These are phyloP conservation scores for Deinandra increscens DNA, from an alignment of 129 eudicot species.

Conservation along the genomic window DNA sequence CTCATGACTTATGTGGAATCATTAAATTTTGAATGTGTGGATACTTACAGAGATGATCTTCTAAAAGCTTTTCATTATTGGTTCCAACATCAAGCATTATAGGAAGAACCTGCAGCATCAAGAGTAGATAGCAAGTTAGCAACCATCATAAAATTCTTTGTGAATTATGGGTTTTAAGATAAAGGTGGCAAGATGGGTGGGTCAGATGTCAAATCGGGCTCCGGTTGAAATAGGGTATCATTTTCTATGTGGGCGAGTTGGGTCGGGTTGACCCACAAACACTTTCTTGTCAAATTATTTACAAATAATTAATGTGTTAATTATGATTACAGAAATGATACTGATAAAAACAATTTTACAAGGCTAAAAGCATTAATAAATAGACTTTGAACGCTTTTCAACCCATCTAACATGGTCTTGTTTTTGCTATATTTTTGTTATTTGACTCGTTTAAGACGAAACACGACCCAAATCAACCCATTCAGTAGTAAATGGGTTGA, in stretches of 20 bases:
- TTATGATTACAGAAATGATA: not conserved
- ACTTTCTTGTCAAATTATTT: not conserved
- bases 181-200: not conserved
- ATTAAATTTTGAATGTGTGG: not conserved
- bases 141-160: not conserved
- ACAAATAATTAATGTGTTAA: not conserved
- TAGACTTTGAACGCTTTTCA: not conserved
- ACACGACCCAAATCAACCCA: not conserved
- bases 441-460: not conserved
- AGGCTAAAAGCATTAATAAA: not conserved
- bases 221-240: not conserved
- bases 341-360: not conserved
- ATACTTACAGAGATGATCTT: constrained; percentile 10
- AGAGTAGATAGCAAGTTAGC: not conserved
- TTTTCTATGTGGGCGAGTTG: not conserved
- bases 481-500: not conserved
- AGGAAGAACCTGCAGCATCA: constrained; percentile 2
- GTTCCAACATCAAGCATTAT: constrained; percentile 19
- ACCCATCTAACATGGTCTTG: not conserved
- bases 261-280: not conserved
- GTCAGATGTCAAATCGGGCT: too few species aligned
- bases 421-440: not conserved
- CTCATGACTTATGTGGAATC: not conserved
- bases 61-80: not conserved
- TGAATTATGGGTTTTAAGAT: not conserved